Evolutionary conservation across 495 filamentous ascomycete species (phyloP).

Genomic region (Penicillium chermesinum): DNA sequence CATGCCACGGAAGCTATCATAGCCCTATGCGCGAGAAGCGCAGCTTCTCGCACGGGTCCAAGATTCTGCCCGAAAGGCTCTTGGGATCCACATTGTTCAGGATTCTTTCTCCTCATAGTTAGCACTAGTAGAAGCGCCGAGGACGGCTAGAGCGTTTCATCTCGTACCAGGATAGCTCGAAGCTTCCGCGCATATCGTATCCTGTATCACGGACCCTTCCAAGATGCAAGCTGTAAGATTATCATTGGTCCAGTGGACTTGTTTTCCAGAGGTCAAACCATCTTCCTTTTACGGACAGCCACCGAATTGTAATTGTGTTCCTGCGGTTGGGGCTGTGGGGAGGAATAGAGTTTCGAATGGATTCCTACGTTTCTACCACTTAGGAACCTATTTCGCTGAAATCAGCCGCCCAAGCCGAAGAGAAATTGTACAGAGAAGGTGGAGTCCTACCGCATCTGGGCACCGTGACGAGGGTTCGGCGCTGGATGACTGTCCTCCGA

Average conservation of each 20-base stretch:
- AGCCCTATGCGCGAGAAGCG: neutral
- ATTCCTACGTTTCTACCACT: neutral
- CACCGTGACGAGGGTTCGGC: slow-evolving; percentile 6
- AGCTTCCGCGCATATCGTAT: slow-evolving; percentile 20
- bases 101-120: neutral
- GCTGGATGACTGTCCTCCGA: neutral
- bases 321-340: neutral
- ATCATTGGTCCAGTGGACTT: slow-evolving; percentile 8
- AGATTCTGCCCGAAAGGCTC: slow-evolving; percentile 2
- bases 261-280: neutral
- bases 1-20: neutral
- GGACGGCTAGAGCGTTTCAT: slow-evolving; percentile 16
- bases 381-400: slow-evolving; percentile 7
- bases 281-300: neutral
- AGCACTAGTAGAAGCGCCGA: slow-evolving; percentile 5
- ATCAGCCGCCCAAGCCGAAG: slow-evolving; percentile 14
- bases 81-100: slow-evolving; percentile 6
- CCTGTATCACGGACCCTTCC: slow-evolving; percentile 13
- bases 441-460: slow-evolving; percentile 1
- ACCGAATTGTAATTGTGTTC: neutral
- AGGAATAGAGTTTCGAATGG: neutral
- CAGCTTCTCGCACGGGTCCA: slow-evolving; percentile 3
- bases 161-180: slow-evolving; percentile 9
- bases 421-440: neutral
- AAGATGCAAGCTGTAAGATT: slow-evolving; percentile 7